Evolutionary conservation across 2,329 filamentous ascomycete genomes (phyloP).

Genomic region (Mycogone perniciosa): DNA sequence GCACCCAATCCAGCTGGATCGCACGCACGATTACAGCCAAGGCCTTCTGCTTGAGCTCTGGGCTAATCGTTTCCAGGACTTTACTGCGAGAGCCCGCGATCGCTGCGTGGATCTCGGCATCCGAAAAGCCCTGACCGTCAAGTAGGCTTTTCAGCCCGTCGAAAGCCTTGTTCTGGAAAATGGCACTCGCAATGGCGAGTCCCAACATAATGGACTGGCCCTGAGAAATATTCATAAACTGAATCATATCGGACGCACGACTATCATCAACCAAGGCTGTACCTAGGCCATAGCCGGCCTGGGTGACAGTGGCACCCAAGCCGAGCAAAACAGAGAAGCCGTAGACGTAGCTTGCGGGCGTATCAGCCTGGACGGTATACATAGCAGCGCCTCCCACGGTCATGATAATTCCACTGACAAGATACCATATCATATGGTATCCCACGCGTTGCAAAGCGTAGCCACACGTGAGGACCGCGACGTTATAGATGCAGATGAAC

Average conservation of each 20-base stretch:
- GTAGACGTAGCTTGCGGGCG: slow-evolving; percentile 12
- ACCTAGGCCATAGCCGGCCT: slow-evolving; percentile 25
- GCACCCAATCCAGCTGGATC: slow-evolving; percentile 9
- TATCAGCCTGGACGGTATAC: slow-evolving; percentile 3
- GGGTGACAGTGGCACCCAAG: slow-evolving; percentile 13
- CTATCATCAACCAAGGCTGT: slow-evolving; percentile 6
- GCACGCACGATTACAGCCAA: slow-evolving; percentile 10
- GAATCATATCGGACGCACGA: neutral
- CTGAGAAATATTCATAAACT: slow-evolving; percentile 24
- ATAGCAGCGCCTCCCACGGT: slow-evolving; percentile 4
- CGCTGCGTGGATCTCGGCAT: slow-evolving; percentile 10
- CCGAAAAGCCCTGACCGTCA: neutral
- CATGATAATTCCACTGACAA: slow-evolving; percentile 11
- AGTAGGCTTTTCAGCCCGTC: slow-evolving; percentile 2
- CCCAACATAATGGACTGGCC: slow-evolving; percentile 15
- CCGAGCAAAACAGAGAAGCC: slow-evolving; percentile 14
- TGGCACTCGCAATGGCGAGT: slow-evolving; percentile 22
- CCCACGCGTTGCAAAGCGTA: neutral
- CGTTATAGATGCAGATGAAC: slow-evolving; percentile 5
- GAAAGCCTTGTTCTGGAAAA: slow-evolving; percentile 26
- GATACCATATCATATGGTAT: slow-evolving; percentile 13
- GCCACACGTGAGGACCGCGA: slow-evolving; percentile 5
- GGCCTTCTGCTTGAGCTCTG: slow-evolving; percentile 1
- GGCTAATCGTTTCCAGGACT: slow-evolving; percentile 9
- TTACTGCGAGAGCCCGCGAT: slow-evolving; percentile 11